Percentiles rank a stretch among this genome's conserved stretches.
Conservation (phyloP, 2,329 filamentous ascomycete genomes). For the Epichloe baconii region DNA sequence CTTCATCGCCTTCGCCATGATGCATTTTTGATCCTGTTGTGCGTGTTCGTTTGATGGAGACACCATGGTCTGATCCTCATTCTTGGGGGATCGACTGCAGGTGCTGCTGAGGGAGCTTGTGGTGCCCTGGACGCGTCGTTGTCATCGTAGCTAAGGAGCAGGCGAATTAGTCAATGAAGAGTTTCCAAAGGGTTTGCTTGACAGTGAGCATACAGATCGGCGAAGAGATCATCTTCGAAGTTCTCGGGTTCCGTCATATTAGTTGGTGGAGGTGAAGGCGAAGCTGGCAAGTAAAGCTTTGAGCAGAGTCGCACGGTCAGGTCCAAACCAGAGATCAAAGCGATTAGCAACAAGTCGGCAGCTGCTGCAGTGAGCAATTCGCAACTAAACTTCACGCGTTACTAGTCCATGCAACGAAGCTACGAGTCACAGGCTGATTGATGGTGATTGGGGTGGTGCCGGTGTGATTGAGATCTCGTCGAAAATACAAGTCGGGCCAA, state of each 20-base stretch:
- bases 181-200: neutral
- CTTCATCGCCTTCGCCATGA: conserved; percentile 23
- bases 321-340: neutral
- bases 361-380: neutral
- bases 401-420: neutral
- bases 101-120: conserved; percentile 17
- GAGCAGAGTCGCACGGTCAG: neutral
- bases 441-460: neutral
- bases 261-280: neutral
- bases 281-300: neutral
- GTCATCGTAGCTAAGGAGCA: conserved; percentile 47
- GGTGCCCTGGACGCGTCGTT: conserved; percentile 35
- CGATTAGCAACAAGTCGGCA: neutral
- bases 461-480: too few relatives aligned
- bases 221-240: conserved; percentile 88
- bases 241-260: conserved; percentile 69
- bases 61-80: conserved; percentile 15
- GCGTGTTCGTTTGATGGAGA: neutral
- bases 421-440: neutral
- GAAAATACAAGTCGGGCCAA: too few relatives aligned
- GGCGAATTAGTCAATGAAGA: conserved; percentile 3
- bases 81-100: conserved; percentile 15
- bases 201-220: conserved; percentile 60
- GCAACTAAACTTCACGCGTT: neutral
- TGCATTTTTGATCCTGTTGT: conserved; percentile 28